Evolutionary conservation across 164 flowering plant genomes (phyloP), one percentile per base, ranked within the genome.

Genomic region (Annona squamosa): DNA sequence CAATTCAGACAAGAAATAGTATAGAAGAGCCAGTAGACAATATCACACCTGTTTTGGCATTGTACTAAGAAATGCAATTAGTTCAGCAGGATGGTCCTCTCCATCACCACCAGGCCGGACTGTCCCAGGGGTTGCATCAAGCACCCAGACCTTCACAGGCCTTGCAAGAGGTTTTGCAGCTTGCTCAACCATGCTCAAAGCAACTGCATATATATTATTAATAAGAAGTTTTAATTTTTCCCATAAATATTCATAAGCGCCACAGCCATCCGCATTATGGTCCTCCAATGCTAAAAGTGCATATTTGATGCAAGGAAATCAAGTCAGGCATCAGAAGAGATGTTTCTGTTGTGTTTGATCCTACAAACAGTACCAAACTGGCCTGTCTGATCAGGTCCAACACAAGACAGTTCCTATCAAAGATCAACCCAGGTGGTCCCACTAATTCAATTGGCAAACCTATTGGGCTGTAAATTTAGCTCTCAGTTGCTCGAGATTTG

Each of bases 81-180:
- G 80, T 77, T 92, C 91, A 76, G 87, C 93, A 46, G 99, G 99
- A 86, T 91, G 97, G 74, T 95, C 99, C 77, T 91, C 97, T 68
- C 92, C 92, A 85, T 90, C 91, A 75, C 92, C 94, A 80, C 96
- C 97, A 72, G 97, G 86, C 69, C 89, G 86, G 77, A 92, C 93
- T 77, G 80, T 86, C 82, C 99, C 99, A 73, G 99, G 99, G 64
- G 97, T 92, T 63, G 98, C 91, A 89, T 95, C 99, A 59, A 95
- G 82, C 76, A 90, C 91, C 99, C 99, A 95, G 69, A 90, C 98
- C 99, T 95, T 70, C 43, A 95, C 98, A 56, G 99, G 98, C 17
- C 99, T 85, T 79, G 97, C 92, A 77, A 95, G 94, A 80, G 99
- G 99, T 72, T 95, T 95, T 72, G 97, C 88, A 77, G 92, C 98